These are phyloP conservation scores for Colletotrichum sp. DNA, from an alignment of 2,329 filamentous ascomycete genomes.

Conservation along the genomic window DNA sequence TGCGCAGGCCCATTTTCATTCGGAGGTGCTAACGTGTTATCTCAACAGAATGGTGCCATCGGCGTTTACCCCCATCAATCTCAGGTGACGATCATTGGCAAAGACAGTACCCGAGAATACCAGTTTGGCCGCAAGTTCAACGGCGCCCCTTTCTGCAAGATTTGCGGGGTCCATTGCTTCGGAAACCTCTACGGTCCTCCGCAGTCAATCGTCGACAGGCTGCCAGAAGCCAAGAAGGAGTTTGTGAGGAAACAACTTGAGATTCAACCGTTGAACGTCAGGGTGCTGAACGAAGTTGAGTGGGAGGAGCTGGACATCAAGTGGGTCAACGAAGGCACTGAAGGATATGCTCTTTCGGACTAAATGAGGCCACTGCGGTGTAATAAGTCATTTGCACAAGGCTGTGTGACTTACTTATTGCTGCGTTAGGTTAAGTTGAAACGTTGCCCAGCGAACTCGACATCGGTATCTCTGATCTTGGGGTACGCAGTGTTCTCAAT, in stretches of 20 bases:
- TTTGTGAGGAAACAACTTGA: constrained; percentile 16
- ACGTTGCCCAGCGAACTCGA: fast-evolving
- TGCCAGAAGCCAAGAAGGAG: constrained; percentile 28
- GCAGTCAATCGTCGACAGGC: constrained; percentile 28
- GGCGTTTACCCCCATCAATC: constrained; percentile 31
- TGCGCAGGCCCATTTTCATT: not conserved
- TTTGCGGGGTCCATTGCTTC: constrained; percentile 33
- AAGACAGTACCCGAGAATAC: constrained; percentile 31
- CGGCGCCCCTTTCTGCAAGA: constrained; percentile 27
- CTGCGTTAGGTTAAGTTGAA: not conserved
- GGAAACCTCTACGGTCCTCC: constrained; percentile 33
- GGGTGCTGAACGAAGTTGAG: not conserved
- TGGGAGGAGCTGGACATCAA: not conserved
- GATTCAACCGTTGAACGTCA: constrained; percentile 19
- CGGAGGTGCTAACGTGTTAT: fast-evolving
- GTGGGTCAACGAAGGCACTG: constrained; percentile 6
- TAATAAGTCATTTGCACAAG: fast-evolving
- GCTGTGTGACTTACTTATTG: not conserved
- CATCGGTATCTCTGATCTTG: not conserved
- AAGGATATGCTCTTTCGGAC: not conserved
- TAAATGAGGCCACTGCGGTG: not conserved
- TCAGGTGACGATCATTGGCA: constrained; percentile 29
- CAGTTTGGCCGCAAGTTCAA: constrained; percentile 23
- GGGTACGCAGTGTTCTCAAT: fast-evolving
- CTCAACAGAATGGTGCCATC: constrained; percentile 28